phyloP scores from a whole-genome alignment of 768 basidiomycete species.

The Fomitopsis serialis region DNA sequence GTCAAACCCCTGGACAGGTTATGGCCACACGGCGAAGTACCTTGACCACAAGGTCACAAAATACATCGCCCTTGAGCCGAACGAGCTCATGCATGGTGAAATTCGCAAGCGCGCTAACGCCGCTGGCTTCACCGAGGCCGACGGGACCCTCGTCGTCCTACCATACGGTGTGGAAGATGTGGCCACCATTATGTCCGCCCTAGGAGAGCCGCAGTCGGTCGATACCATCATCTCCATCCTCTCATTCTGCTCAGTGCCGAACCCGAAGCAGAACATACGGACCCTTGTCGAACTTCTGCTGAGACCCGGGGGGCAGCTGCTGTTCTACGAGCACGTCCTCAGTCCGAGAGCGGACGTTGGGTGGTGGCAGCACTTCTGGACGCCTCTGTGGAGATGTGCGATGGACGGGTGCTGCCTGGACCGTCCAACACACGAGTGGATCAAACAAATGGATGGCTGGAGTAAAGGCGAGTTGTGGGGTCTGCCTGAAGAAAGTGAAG shows the following conservation, averaged over 20 bases:
- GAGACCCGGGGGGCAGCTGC: conserved; percentile 56
- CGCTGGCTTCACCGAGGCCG: conserved; percentile 48
- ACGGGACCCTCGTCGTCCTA: conserved; percentile 53
- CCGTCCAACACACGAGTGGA: conserved; percentile 44
- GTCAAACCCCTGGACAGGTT: conserved; percentile 31
- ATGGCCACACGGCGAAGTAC: conserved; percentile 60
- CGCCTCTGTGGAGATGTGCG: conserved; percentile 54
- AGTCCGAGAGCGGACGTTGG: conserved; percentile 48
- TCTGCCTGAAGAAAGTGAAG: conserved; percentile 47
- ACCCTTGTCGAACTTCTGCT: conserved; percentile 47
- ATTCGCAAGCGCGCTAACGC: conserved; percentile 44
- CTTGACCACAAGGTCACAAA: conserved; percentile 53
- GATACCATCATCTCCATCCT: conserved; percentile 65
- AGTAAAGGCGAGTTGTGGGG: conserved; percentile 39
- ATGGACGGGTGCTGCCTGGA: conserved; percentile 67
- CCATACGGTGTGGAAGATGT: conserved; percentile 60
- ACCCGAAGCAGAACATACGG: conserved; percentile 42
- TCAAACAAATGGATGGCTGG: conserved; percentile 46
- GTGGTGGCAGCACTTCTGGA: conserved; percentile 74
- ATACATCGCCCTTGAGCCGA: conserved; percentile 74
- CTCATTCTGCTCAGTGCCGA: conserved; percentile 60
- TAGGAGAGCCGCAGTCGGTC: conserved; percentile 33
- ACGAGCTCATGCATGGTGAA: conserved; percentile 52
- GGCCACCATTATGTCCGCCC: conserved; percentile 37
- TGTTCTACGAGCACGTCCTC: conserved; percentile 70